Evolutionary conservation across 176 grass and related monocot genomes (phyloP), one percentile per base, ranked within the genome.

Genomic region (Avena sativa): DNA sequence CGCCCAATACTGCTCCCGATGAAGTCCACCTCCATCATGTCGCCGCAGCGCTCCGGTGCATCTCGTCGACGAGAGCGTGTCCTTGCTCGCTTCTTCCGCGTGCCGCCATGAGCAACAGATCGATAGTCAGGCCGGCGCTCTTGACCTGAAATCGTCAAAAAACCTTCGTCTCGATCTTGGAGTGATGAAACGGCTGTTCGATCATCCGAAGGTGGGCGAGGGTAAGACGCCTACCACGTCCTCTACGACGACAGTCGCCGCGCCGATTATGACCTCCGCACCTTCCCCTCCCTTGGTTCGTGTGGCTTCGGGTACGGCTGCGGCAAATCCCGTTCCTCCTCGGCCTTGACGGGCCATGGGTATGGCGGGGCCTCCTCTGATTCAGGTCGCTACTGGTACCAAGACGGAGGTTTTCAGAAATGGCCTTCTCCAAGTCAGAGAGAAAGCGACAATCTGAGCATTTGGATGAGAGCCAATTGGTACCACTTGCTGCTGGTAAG

Each of bases 91-190:
- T 51, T 13, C 49, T 51, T 51, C 49, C 2, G 49, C 49, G 49
- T 11, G 49, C 49, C 49, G 49, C 67, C 13, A 26, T 14, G 67
- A 13, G 48, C 25, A 1, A 28, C 4, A 15, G 43, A 36, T 34
- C 11, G 21, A 51, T 51, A 51, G 11, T 11, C 49, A 51, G 49
- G 12, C 12, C 49, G 11, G 49, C 49, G 49, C 49, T 11, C 49
- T 51, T 51, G 49, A 51, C 49, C 21, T 46, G 68, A 95, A 93
- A 53, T 15, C 38, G 5, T 38, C 38, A 38, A 38, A 38, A 30
- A 50, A 25, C 47, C 46, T 8, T 50, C 6, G 23, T 16, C 23
- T 26, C 72, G 72, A 75, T 75, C 72, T 75, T 52, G 72, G 72
- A 75, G 7, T 17, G 72, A 25, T 13, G 71, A 52, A 75, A 74